phyloP scores from a whole-genome alignment of 1,284 basidiomycete species.

The Trametes versicolor region DNA sequence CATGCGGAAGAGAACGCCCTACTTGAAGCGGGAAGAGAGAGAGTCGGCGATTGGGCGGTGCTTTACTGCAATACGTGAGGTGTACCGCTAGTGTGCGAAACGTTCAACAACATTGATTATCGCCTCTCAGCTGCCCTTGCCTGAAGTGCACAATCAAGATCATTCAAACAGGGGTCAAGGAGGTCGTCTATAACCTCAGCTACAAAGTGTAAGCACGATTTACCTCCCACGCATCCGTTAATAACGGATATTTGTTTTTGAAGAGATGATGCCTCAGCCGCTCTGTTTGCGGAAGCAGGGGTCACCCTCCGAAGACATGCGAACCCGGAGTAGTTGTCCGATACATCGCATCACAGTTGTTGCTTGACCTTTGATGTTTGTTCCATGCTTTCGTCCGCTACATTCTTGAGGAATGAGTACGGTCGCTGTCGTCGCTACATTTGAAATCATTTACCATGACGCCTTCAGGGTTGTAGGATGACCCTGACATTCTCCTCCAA shows the following conservation, averaged over 20 bases:
- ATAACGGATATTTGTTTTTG: conserved; percentile 9
- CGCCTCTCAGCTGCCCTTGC: conserved; percentile 86
- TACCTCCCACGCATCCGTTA: background rate
- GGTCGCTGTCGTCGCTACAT: background rate
- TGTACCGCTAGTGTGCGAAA: conserved; percentile 8
- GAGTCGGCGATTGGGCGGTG: conserved; percentile 84
- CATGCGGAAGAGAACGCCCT: conserved; percentile 99
- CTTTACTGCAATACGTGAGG: conserved; percentile 90
- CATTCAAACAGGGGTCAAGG: conserved; percentile 92
- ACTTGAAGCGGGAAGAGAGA: conserved; percentile 89
- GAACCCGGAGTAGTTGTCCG: conserved; percentile 39
- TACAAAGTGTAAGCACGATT: conserved; percentile 86
- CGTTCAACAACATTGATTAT: background rate
- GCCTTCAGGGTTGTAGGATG: conserved; percentile 48
- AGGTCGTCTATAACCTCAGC: conserved; percentile 95
- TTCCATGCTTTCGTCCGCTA: background rate
- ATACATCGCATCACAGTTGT: background rate
- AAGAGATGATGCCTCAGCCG: conserved; percentile 85
- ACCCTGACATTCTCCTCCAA: conserved; percentile 61
- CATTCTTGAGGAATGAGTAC: background rate
- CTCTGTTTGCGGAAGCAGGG: conserved; percentile 80
- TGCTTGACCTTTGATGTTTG: background rate
- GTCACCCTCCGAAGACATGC: conserved; percentile 78
- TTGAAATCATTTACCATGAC: background rate
- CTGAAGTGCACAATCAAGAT: conserved; percentile 97